phyloP scores from a whole-genome alignment of 495 filamentous ascomycete genomes.

The Talaromyces proteolyticus region DNA sequence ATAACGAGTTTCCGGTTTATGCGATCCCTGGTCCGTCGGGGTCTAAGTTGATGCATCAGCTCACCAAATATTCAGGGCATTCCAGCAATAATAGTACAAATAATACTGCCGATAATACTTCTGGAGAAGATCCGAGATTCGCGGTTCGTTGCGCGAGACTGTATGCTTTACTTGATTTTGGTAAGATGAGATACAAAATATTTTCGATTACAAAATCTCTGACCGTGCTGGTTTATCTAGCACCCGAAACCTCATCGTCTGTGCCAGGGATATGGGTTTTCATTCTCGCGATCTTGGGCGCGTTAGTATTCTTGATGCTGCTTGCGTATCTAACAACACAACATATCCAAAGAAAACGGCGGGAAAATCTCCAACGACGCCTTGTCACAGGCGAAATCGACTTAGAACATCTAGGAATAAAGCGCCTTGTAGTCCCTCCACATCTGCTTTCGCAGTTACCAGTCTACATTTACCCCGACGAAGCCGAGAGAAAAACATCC shows the following conservation, averaged over 20 bases:
- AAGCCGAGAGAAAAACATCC: not conserved
- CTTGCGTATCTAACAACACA: slow-evolving; percentile 68
- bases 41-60: slow-evolving; percentile 59
- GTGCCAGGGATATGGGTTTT: slow-evolving; percentile 78
- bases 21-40: slow-evolving; percentile 68
- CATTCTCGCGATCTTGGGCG: slow-evolving; percentile 70
- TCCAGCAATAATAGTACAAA: slow-evolving; percentile 14
- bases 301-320: slow-evolving; percentile 60
- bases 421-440: slow-evolving; percentile 62
- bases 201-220: not conserved
- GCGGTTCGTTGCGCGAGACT: slow-evolving; percentile 30
- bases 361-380: slow-evolving; percentile 57
- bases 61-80: slow-evolving; percentile 72
- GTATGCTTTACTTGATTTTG: slow-evolving; percentile 56
- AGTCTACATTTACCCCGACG: slow-evolving; percentile 60
- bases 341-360: slow-evolving; percentile 59
- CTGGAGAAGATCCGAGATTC: not conserved
- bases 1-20: slow-evolving; percentile 72
- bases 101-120: not conserved
- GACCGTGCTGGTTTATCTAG: not conserved
- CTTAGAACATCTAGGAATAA: slow-evolving; percentile 74
- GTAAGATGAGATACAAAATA: too few species aligned
- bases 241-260: slow-evolving; percentile 14
- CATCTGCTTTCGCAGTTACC: slow-evolving; percentile 66
- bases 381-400: slow-evolving; percentile 73